Base-by-base conservation (phyloP, 2,329 filamentous ascomycete genomes). In the Blastomyces parvus region DNA sequence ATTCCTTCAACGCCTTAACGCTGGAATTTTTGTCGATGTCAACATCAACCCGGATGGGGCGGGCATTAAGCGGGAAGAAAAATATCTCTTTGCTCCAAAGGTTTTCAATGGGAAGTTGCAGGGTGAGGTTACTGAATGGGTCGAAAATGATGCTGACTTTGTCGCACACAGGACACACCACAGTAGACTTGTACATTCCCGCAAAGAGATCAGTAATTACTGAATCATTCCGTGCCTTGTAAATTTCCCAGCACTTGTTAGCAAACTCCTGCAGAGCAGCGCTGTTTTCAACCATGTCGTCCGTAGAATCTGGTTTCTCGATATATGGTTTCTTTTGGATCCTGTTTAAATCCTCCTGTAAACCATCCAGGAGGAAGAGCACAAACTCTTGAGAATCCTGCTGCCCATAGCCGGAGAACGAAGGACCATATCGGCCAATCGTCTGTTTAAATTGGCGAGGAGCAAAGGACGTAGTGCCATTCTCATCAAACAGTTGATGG, bases 111-210 rank as follows among this genome's bases (percentile, higher is more conserved):
- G 94, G 94, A 42, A 99, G 80, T 63, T 95, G 94, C 30, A 99
- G 80, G 0, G 94, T 97, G 64, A 99, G 79, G 67, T 95, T 94
- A 75, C 91, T 97, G 81, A 96, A 99, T 0, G 94, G 94, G 73
- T 99, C 94, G 72, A 99, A 99, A 0, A 94, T 97, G 70, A 99
- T 96, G 83, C 92, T 97, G 76, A 97, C 89, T 78, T 97, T 99
- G 69, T 88, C 84, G 74, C 94, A 99, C 8, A 83, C 84, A 0
- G 94, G 94, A 72, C 94, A 99, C 66, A 94, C 88, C 66, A 99
- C 84, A 0, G 93, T 97, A 55, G 95, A 97, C 79, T 97, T 97
- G 83, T 97, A 99, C 83, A 97, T 91, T 66, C 94, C 94, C 27
- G 91, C 95, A 75, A 99, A 99, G 13, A 99, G 82, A 73, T 99